These are phyloP conservation scores for Clavispora vitiphila DNA, from an alignment of 805 yeast genomes.

Conservation along the genomic window DNA sequence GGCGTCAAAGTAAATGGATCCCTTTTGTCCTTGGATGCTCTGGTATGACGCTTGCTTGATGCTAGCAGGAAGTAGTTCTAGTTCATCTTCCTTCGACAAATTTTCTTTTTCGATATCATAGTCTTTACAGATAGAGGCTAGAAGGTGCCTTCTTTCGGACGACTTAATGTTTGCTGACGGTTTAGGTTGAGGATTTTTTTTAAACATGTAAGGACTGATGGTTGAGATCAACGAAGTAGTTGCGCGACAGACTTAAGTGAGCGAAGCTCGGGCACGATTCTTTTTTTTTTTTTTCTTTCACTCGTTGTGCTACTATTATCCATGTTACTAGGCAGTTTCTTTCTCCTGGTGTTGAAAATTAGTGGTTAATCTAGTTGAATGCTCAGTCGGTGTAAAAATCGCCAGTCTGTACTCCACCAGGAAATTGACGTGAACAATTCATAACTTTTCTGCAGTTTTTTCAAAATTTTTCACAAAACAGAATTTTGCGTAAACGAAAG, in stretches of 20 bases:
- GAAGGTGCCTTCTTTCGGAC: constrained; percentile 65
- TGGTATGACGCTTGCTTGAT: constrained; percentile 62
- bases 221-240: neutral
- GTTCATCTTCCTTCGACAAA: constrained; percentile 38
- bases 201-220: constrained; percentile 16
- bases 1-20: constrained; percentile 61
- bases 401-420: no score
- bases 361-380: no score
- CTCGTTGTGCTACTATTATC: no score
- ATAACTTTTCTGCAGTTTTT: no score
- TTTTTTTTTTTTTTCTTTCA: no score
- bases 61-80: constrained; percentile 43
- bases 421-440: no score
- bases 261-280: no score
- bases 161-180: constrained; percentile 75
- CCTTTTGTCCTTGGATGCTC: constrained; percentile 46
- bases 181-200: constrained; percentile 45
- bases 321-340: no score
- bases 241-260: neutral
- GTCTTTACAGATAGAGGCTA: constrained; percentile 36
- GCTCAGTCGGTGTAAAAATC: no score
- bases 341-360: no score
- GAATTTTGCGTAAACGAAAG: no score
- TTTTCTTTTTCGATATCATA: constrained; percentile 36
- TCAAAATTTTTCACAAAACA: no score